Evolutionary conservation across 331 rosid genomes (phyloP).

Genomic region (Cydonia oblonga): DNA sequence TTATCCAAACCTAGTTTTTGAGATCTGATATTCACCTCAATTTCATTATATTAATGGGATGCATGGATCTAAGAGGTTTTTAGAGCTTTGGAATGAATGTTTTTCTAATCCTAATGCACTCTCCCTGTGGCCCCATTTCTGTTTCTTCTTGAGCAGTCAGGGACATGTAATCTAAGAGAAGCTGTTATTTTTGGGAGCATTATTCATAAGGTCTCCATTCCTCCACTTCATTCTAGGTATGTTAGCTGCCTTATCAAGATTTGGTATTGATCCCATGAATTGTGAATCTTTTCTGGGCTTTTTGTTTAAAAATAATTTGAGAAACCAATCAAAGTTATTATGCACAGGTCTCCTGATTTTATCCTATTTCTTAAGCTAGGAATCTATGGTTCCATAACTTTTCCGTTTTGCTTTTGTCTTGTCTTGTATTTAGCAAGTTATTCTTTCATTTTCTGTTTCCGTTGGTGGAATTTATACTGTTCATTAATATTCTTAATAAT

Average conservation of each 20-base stretch:
- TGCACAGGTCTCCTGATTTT: not conserved
- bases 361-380: not conserved
- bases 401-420: not conserved
- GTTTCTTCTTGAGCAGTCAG: slow-evolving; percentile 41
- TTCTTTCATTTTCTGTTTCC: not conserved
- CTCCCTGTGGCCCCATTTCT: not conserved
- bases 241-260: slow-evolving; percentile 1
- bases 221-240: slow-evolving; percentile 91
- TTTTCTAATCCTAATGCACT: not conserved
- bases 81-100: not conserved
- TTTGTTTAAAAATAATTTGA: no score
- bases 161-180: slow-evolving; percentile 75
- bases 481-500: no score
- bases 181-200: slow-evolving; percentile 88
- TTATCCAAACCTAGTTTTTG: not conserved
- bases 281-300: not conserved
- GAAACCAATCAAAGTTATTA: not conserved
- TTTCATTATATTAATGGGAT: not conserved
- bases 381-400: not conserved
- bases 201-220: slow-evolving; percentile 71
- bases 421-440: not conserved
- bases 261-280: not conserved
- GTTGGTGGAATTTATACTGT: not conserved
- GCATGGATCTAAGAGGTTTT: not conserved
- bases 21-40: not conserved